Base-by-base conservation (phyloP, 2,329 filamentous ascomycete genomes). In the Colletotrichum nymphaeae region DNA sequence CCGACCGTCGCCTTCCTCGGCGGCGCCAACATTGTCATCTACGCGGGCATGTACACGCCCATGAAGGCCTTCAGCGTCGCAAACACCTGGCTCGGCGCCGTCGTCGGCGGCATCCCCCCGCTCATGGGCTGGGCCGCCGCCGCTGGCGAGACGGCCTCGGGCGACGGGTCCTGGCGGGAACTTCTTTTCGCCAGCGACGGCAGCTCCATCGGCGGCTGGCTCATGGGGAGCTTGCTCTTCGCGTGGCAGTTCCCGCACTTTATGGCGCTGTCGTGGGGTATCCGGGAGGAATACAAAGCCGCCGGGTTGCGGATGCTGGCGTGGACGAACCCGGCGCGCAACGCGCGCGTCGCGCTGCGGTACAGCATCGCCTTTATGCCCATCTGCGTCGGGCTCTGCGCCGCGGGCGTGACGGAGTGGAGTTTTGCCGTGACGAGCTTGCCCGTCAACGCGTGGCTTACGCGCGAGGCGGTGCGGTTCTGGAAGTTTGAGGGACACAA, bases 201-300 rank as follows among this genome's bases (percentile, higher is more conserved):
- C 80, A 92, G 81, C 79, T 91, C 81, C 30, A 84, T 91, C 12
- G 97, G 97, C 5, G 97, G 96, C 4, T 99, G 97, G 97, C 85
- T 98, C 1, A 86, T 98, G 16, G 96, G 94, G 1, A 91, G 89
- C 0, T 85, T 98, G 7, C 86, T 99, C 5, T 97, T 98, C 77
- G 93, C 95, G 14, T 99, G 97, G 97, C 96, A 99, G 81, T 98
- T 99, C 80, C 95, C 97, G 3, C 97, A 99, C 84, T 99, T 99
- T 86, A 98, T 98, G 88, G 93, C 95, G 1, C 88, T 99, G 26
- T 95, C 94, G 59, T 97, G 96, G 90, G 88, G 90, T 4, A 97
- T 98, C 74, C 89, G 95, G 24, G 92, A 97, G 9, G 97, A 99
- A 81, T 99, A 99, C 86, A 93, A 92, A 76, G 87, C 85, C 12